These are phyloP conservation scores for Hanseniaspora hatyaiensis DNA, from an alignment of 805 yeast species.

Conservation along the genomic window DNA sequence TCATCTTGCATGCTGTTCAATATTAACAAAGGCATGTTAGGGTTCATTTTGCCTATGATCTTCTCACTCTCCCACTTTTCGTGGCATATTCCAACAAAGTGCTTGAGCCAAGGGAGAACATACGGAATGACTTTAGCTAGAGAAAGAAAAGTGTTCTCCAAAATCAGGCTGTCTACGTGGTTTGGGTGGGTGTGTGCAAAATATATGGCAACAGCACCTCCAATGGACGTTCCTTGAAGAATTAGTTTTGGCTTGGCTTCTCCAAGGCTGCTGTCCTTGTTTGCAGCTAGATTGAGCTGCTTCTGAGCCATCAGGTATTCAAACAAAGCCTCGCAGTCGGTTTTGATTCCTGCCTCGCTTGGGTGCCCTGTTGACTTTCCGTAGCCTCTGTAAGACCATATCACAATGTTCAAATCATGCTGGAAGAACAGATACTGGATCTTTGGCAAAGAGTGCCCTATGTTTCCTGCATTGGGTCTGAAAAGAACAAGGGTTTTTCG, in stretches of 20 bases:
- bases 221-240: slow-evolving; percentile 79
- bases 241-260: slow-evolving; percentile 30
- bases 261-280: slow-evolving; percentile 25
- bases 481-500: slow-evolving; percentile 52
- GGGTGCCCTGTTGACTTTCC: slow-evolving; percentile 71
- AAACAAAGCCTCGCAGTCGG: slow-evolving; percentile 67
- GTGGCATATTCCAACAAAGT: slow-evolving; percentile 51
- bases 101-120: slow-evolving; percentile 55
- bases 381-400: slow-evolving; percentile 84
- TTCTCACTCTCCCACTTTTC: slow-evolving; percentile 74
- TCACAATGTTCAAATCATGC: slow-evolving; percentile 64
- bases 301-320: slow-evolving; percentile 43
- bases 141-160: slow-evolving; percentile 79
- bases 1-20: slow-evolving; percentile 71
- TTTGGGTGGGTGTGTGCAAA: slow-evolving; percentile 50
- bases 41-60: slow-evolving; percentile 40
- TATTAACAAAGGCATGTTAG: slow-evolving; percentile 53
- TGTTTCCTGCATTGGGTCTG: slow-evolving; percentile 92
- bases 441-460: slow-evolving; percentile 78
- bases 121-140: slow-evolving; percentile 62
- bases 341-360: slow-evolving; percentile 64
- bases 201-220: slow-evolving; percentile 89
- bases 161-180: slow-evolving; percentile 48
- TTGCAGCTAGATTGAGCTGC: slow-evolving; percentile 31
- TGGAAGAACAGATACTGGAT: slow-evolving; percentile 54